phyloP scores from a whole-genome alignment of 192 early-diverging fungal genomes.

The Umbelopsis ramanniana region DNA sequence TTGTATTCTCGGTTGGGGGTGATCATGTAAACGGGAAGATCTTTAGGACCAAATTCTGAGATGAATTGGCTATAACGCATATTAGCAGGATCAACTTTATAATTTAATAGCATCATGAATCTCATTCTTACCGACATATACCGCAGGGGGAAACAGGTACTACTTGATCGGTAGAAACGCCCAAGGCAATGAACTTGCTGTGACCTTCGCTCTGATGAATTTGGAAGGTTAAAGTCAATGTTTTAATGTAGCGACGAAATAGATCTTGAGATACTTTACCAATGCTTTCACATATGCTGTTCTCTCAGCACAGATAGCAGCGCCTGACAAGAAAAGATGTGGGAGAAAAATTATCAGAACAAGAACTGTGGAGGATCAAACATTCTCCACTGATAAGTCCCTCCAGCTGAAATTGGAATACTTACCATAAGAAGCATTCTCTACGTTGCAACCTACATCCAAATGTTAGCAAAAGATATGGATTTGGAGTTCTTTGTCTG shows the following conservation, averaged over 20 bases:
- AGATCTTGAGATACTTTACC: constrained; percentile 46
- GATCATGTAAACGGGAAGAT: constrained; percentile 62
- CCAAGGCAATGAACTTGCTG: constrained; percentile 72
- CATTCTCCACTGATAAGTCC: not conserved
- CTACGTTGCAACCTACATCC: constrained; percentile 77
- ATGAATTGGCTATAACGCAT: constrained; percentile 70
- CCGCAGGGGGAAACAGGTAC: constrained; percentile 55
- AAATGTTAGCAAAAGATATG: constrained; percentile 4
- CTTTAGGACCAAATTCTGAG: constrained; percentile 74
- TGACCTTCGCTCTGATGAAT: constrained; percentile 72
- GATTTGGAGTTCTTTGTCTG: not conserved
- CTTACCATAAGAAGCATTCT: constrained; percentile 85
- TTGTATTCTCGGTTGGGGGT: constrained; percentile 57
- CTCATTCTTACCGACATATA: constrained; percentile 40
- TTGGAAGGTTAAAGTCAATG: not conserved
- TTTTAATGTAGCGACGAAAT: not conserved
- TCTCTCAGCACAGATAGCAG: constrained; percentile 89
- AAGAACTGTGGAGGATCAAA: not conserved
- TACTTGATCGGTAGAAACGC: constrained; percentile 69
- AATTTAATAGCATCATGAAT: not conserved
- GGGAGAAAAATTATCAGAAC: not conserved
- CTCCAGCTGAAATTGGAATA: not conserved
- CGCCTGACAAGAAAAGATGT: constrained; percentile 35
- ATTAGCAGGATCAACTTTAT: not conserved
- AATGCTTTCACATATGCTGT: constrained; percentile 90